Evolutionary conservation across 257 asterid genomes (phyloP).

Genomic region (Fraxinus cuspidata): DNA sequence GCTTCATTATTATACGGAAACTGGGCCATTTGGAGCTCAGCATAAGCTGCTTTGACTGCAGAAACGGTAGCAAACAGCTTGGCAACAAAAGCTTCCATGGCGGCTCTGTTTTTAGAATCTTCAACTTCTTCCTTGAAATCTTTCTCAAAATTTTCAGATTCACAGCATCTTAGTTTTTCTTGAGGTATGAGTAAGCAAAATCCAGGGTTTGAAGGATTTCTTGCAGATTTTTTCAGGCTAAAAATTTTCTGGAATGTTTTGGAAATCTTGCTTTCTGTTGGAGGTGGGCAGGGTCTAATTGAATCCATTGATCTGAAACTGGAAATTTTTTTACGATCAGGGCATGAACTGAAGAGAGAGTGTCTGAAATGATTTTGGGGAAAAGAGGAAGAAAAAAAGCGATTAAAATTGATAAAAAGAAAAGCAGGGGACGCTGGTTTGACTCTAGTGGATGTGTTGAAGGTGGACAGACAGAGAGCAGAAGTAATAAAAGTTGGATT

Average conservation of each 20-base stretch:
- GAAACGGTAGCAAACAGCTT: constrained; percentile 89
- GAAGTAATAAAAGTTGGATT: not conserved
- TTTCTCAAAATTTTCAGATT: not conserved
- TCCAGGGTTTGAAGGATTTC: not conserved
- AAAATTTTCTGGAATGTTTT: not conserved
- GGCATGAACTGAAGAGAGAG: not conserved
- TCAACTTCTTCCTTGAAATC: constrained; percentile 40
- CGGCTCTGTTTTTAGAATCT: constrained; percentile 59
- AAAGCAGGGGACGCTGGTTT: not conserved
- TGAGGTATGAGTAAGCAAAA: not conserved
- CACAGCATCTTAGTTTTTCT: not conserved
- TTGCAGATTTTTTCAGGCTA: not conserved
- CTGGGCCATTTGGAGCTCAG: constrained; percentile 95
- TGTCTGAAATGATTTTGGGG: not conserved
- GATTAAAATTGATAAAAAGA: not conserved
- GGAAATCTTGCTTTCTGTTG: not conserved
- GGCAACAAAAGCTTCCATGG: constrained; percentile 83
- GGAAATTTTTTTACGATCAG: not conserved
- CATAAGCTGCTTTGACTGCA: constrained; percentile 86
- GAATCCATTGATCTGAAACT: not conserved
- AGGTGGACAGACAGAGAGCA: not conserved
- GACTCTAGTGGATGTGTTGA: not conserved
- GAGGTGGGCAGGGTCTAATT: not conserved
- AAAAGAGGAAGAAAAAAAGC: not conserved
- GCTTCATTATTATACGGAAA: constrained; percentile 80